Evolutionary conservation across 495 filamentous ascomycete species (phyloP), one percentile per base, ranked within the genome.

Genomic region (Lasiosphaeris hirsuta): DNA sequence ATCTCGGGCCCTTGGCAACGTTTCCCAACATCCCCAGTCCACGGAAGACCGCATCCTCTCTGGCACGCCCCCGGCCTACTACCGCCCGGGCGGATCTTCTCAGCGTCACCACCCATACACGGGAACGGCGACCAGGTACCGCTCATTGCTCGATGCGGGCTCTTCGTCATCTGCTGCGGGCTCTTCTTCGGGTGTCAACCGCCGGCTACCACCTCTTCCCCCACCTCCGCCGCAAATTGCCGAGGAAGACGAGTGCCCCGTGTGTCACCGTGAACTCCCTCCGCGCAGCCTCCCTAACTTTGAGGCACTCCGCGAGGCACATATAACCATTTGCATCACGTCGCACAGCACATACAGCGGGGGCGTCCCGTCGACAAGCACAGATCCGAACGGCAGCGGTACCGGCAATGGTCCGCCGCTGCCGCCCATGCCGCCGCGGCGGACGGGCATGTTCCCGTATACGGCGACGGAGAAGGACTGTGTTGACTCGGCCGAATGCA

Each of bases 381-480:
- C 40, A 30, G 23, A 30, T 5, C 23, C 23, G 23, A 30, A 30
- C 23, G 23, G 2, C 23, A 5, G 23, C 17, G 59, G 52, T 6
- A 65, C 56, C 3, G 58, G 56, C n/a, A 44, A 46, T 14, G 42
- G 46, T n/a, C 34, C 46, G 13, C 57, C 60, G 23, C 63, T 71
- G 41, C 65, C 71, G 7, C 64, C 66, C 14, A 49, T 61, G 40
- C 63, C 62, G 14, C 60, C 69, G 23, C 68, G 78, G 10, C 67
- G 72, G 53, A 80, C 77, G 13, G 73, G 77, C 33, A 78, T 81
- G 70, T 80, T 80, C 48, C 78, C 74, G 43, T 97, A 94, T 65
- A 76, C 74, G 14, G 94, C 94, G 1, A 94, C 86, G 1, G 93
- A 96, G 67, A 96, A 97, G 73, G 94, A 98, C 69, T 94, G 90